Conservation (phyloP, 129 eudicot genomes). For the Rutidosis leptorrhynchoides region DNA sequence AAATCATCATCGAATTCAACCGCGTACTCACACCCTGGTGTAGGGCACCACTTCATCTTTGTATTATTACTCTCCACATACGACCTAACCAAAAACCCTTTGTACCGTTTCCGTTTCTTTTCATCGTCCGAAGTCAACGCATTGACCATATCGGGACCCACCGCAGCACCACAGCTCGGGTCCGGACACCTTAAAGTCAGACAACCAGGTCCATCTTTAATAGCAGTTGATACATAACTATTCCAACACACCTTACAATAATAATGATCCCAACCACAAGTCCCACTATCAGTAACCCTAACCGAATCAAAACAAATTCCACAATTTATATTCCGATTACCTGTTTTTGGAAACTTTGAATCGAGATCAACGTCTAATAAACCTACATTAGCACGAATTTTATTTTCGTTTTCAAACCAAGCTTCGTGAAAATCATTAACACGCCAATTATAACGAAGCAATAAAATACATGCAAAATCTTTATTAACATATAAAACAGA, state of each 20-base stretch:
- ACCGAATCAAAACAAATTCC: slow-evolving; percentile 45
- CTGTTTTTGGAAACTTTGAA: slow-evolving; percentile 19
- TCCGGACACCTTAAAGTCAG: slow-evolving; percentile 42
- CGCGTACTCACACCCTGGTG: slow-evolving; percentile 40
- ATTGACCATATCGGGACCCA: slow-evolving; percentile 39
- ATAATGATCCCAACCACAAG: slow-evolving; percentile 40
- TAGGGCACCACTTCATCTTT: slow-evolving; percentile 58
- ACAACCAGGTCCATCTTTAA: slow-evolving; percentile 57
- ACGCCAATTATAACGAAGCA: slow-evolving; percentile 35
- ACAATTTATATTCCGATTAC: slow-evolving; percentile 20
- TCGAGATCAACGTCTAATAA: slow-evolving; percentile 29
- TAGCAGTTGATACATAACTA: slow-evolving; percentile 30
- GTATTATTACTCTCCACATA: slow-evolving; percentile 42
- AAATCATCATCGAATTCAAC: slow-evolving; percentile 28
- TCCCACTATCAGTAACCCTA: not conserved
- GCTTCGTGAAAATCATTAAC: slow-evolving; percentile 40
- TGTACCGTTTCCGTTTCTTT: slow-evolving; percentile 40
- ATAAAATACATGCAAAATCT: slow-evolving; percentile 27
- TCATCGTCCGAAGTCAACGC: slow-evolving; percentile 21
- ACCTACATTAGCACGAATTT: slow-evolving; percentile 42
- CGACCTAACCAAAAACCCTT: slow-evolving; percentile 34
- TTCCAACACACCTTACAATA: slow-evolving; percentile 48
- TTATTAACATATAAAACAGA: slow-evolving; percentile 26
- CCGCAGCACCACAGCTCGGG: slow-evolving; percentile 42
- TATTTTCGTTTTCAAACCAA: slow-evolving; percentile 54